Evolutionary conservation across 345 rosid species (phyloP), one percentile per base, ranked within the genome.

Genomic region (Kandelia obovata): DNA sequence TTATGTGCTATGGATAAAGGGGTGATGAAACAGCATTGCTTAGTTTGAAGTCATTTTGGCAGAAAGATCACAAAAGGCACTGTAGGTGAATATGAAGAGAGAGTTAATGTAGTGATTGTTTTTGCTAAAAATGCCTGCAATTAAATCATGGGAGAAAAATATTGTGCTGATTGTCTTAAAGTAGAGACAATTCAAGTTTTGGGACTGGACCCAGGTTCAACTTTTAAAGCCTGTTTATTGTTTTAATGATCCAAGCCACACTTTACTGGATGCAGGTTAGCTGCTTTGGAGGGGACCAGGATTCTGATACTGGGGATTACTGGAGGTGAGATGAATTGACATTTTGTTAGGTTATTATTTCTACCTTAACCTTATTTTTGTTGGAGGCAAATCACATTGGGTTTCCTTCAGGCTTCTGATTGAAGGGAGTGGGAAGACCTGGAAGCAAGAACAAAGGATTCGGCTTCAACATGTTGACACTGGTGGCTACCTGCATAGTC

Each of bases 401-500:
- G 46, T 64, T 70, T 32, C 61, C 53, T 74, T 68, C 46, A 96
- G 99, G 86, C 87, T 96, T 62, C n/a, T 78, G 34, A 87, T 89
- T 72, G 99, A 92, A 83, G 98, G 98, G 27, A 81, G 88, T 62
- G 99, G 91, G 62, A 92, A 96, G 84, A 90, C 83, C 5, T 92
- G 99, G 98, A 92, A 80, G 88, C 97, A 92, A 75, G 87, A 92
- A 75, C 99, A 96, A 80, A 85, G 77, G 83, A 78, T 96, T 47
- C 84, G 99, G 35, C 90, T 96, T 77, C 99, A 90, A 35, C 99
- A 96, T 77, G 81, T 96, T 59, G 99, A 96, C 84, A 96, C 99
- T 7, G 75, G 88, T 51, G 99, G 97, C 63, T 96, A 88, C 75
- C 82, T 96, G 53, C 99, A 96, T 72, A 92, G 99, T 73, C 99